Evolutionary conservation across 2,329 filamentous ascomycete genomes (phyloP), one percentile per base, ranked within the genome.

Genomic region (Penicillium crustosum): DNA sequence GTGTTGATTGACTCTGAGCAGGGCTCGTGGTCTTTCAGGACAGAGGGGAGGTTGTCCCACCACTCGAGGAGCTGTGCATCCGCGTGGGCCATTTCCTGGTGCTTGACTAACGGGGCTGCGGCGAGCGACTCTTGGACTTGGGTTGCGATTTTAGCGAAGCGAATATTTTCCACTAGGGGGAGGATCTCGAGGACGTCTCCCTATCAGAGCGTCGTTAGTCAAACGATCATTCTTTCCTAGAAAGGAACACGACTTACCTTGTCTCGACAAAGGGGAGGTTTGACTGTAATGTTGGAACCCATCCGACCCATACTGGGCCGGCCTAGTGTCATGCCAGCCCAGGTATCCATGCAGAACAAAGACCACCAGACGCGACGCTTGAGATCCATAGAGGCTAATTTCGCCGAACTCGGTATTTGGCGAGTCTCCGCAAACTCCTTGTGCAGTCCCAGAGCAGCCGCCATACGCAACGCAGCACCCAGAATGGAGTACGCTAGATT

Each of bases 81-180:
- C 21, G 91, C 81, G 55, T 80, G 81, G 57, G 82, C 81, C 21
- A 89, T 85, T 67, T 92, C 88, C 31, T 86, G 82, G 31, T 82
- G 79, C n/a, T 83, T 82, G 2, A 91, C 81, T 1, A 90, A 78
- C 0, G 89, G 88, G 2, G 85, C 83, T 53, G 88, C 85, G 17
- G 89, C 88, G 3, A 93, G 81, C 52, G 86, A 83, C 67, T 93
- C 89, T 70, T 93, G 90, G 56, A 93, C 89, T 60, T 86, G 84
- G 0, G 89, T 91, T 21, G 89, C 87, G 59, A 93, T 89, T 71
- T 89, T 89, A 76, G 89, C 91, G 73, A 93, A 93, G 50, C 87
- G 86, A 61, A 90, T 88, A 70, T 90, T 91, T 73, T 93, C 87
- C 29, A 90, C 85, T 17, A 91, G 75, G 0, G 89, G 89, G 4